Base-by-base conservation (phyloP, 2,329 filamentous ascomycete species). In the Cryphonectria carpinicola region DNA sequence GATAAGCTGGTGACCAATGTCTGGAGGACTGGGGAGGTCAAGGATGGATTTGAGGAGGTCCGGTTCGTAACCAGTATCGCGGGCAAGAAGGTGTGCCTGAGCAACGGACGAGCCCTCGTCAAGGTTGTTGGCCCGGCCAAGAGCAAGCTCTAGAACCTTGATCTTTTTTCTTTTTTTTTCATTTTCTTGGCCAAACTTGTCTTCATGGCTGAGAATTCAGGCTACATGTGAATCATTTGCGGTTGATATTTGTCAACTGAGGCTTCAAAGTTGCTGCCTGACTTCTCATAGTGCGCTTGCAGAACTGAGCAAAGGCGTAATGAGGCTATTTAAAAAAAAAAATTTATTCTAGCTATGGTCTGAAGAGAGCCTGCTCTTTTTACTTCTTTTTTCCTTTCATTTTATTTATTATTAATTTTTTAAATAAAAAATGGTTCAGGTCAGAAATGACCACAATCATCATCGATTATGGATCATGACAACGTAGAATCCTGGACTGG, bases 41-140 rank as follows among this genome's bases (percentile, higher is more conserved):
- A 90, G 78, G 87, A 87, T 60, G 90, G 88, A 1, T 97, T 88
- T 82, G 94, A 97, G 81, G 94, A 97, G 80, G 84, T 97, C 66
- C 86, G 93, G 63, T 98, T 97, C 78, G 85, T 91, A 68, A 93
- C 92, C 1, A 69, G 88, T 79, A 90, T 97, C 37, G 91, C 92
- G 76, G 90, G 91, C 43, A 93, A 93, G 43, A 97, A 96, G 86
- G 89, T 94, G 25, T 93, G 93, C 72, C 83, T 98, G 81, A 96
- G 90, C 82, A 97, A 98, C 80, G 95, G 95, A 5, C 86, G 94
- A 70, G 93, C 93, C 37, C 80, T 95, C 79, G 88, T 98, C 77
- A 93, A 88, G 86, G 83, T 88, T 71, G 86, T 86, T 66, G 86
- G 78, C 22, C 78, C 82, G 10, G 79, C 81, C 63, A 89, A 88